Base-by-base conservation (phyloP, 208 protist species). In the Crithidia bombi region DNA sequence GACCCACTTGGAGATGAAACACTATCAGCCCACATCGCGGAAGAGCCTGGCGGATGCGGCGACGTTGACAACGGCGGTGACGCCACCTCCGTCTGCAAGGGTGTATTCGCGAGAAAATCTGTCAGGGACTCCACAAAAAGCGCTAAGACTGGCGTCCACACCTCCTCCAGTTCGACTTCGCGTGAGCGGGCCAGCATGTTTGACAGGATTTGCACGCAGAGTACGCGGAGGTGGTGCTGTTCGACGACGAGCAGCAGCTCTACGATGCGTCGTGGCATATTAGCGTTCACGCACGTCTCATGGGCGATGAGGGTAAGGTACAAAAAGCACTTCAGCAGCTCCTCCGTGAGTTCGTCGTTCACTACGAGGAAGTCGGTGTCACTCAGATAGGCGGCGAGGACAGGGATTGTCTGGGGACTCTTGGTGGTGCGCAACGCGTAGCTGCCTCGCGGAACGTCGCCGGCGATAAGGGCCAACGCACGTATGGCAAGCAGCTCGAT, bases 251-350 rank as follows among this genome's bases (percentile, higher is more conserved):
- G 67, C 57, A 90, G 74, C 35, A 94, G 57, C 39, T 46, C 30
- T 5, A 76, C 46, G 9, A 87, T 52, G 36, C 63, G 51, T 0
- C n/a, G 26, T 23, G 85, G 59, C 26, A 80, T 76, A 5, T 74
- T 2, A 2, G 71, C 43, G 17, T 70, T 56, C 2, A 89, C 43
- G 43, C 85, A 69, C 11, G 65, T 54, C 2, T 78, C 61, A 49
- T 85, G 50, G 26, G 75, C 67, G 3, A 84, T 44, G 9, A 84
- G 51, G 5, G 80, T 54, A 19, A 91, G 32, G 58, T 84, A 77
- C 15, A 69, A 63, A 44, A 92, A 72, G 66, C 89, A 94, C 49
- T 84, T 84, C 44, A 94, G 70, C 50, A 92, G 55, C 62, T 92
- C 86, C 69, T 94, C 89, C 21, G 82, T 47, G 32, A 87, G 68